Base-by-base conservation (phyloP, 441 rosid genomes). In the Sinapis alba region DNA sequence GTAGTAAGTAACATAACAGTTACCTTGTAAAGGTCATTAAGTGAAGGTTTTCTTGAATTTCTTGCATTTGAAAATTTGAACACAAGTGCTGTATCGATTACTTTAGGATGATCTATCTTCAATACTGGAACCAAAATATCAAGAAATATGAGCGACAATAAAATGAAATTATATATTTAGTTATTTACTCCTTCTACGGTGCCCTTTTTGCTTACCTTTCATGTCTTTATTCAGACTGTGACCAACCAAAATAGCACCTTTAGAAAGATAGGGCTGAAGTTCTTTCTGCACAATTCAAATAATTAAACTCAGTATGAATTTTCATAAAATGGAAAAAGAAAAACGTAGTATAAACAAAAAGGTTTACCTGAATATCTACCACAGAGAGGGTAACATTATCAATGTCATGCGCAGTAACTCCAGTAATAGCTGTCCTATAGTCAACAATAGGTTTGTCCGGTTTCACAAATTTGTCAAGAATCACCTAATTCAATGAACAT, bases 191-290 rank as follows among this genome's bases (percentile, higher is more conserved):
- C 1, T 5, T 11, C 13, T 7, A 45, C 12, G 1, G 2, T 16
- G 4, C 9, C 18, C 1, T 1, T 15, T 20, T 62, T 18, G 62
- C 77, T 47, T 77, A 90, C 97, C 98, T 78, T 73, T 69, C 59
- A 90, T 79, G 61, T 94, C 98, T 78, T 83, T 88, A 59, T 83
- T 73, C 81, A 94, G 81, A 80, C 95, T 77, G 68, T 94, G 97
- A 53, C 98, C 98, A 59, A 88, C 92, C 61, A 94, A 74, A 78
- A 92, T 87, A 63, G 83, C 66, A 74, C 89, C 92, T 67, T 68
- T 69, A 1, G 84, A 81, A 51, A 94, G 79, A 20, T 86, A 80
- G 62, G 89, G 89, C 86, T 80, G 82, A 87, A 94, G 61, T 69
- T 82, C 80, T 83, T 68, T 81, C 98, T 91, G 77, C 65, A 16